Evolutionary conservation across 2,329 filamentous ascomycete genomes (phyloP).

Genomic region (Fonsecaea erecta): DNA sequence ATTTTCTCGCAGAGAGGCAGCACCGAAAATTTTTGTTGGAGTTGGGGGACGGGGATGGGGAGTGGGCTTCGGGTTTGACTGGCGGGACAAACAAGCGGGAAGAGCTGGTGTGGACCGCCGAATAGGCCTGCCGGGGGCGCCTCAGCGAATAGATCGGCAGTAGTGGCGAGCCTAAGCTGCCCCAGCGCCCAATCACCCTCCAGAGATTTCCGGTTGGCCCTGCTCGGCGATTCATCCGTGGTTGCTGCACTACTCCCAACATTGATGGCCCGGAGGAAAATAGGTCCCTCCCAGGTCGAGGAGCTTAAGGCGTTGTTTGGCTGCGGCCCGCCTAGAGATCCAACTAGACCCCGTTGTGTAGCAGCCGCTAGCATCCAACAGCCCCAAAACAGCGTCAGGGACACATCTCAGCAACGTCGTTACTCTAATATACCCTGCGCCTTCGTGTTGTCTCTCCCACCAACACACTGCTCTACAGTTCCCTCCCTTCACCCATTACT

Average conservation of each 20-base stretch:
- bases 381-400: slow-evolving; percentile 20
- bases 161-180: slow-evolving; percentile 25
- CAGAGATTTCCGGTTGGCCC: slow-evolving; percentile 18
- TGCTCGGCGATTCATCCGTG: slow-evolving; percentile 20
- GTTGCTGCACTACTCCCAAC: slow-evolving; percentile 18
- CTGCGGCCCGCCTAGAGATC: slow-evolving; percentile 19
- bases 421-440: slow-evolving; percentile 27
- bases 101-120: slow-evolving; percentile 16
- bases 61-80: slow-evolving; percentile 7
- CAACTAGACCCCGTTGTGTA: slow-evolving; percentile 18
- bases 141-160: slow-evolving; percentile 29
- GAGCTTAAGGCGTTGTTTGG: slow-evolving; percentile 14
- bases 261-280: slow-evolving; percentile 2
- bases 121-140: slow-evolving; percentile 15
- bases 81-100: slow-evolving; percentile 3
- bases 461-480: slow-evolving; percentile 7
- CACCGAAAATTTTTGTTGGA: slow-evolving; percentile 27
- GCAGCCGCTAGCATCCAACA: slow-evolving; percentile 25
- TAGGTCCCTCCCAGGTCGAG: neutral
- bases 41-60: slow-evolving; percentile 19
- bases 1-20: slow-evolving; percentile 5
- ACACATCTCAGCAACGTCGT: slow-evolving; percentile 18
- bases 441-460: slow-evolving; percentile 16
- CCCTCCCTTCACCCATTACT: slow-evolving; percentile 9
- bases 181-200: slow-evolving; percentile 15